These are phyloP conservation scores for Fusarium pseudocircinatum DNA, from an alignment of 2,329 filamentous ascomycete genomes.

Conservation along the genomic window DNA sequence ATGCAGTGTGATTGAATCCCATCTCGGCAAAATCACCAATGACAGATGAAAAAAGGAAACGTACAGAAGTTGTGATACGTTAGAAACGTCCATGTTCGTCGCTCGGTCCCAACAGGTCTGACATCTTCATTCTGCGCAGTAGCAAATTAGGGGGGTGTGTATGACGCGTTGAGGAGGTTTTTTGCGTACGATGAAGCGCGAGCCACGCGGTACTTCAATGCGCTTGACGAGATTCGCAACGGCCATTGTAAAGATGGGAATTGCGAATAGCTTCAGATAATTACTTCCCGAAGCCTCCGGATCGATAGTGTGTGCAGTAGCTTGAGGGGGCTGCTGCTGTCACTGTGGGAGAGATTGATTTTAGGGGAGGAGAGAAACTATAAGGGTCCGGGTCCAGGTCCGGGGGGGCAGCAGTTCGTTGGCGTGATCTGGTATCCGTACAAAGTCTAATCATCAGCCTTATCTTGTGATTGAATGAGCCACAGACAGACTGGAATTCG, in stretches of 20 bases:
- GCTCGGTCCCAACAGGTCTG: slow-evolving; percentile 55
- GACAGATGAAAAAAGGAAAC: not conserved
- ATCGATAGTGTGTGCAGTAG: slow-evolving; percentile 13
- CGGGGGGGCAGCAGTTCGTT: not conserved
- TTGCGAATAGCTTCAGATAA: slow-evolving; percentile 14
- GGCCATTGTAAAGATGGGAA: slow-evolving; percentile 27
- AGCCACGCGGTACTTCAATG: slow-evolving; percentile 45
- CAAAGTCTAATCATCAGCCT: slow-evolving; percentile 1
- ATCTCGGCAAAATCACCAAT: not conserved
- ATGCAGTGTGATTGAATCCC: not conserved
- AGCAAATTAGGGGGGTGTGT: not conserved
- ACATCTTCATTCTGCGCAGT: slow-evolving; percentile 58
- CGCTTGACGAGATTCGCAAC: slow-evolving; percentile 39
- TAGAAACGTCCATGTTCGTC: slow-evolving; percentile 55
- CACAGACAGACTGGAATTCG: not conserved
- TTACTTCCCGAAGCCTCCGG: not conserved
- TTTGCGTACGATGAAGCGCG: slow-evolving; percentile 46
- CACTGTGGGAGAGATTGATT: not conserved
- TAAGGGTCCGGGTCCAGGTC: not conserved
- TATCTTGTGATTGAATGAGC: not conserved
- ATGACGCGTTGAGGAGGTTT: not conserved
- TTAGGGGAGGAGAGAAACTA: not conserved
- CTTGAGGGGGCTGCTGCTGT: not conserved
- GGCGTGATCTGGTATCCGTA: not conserved
- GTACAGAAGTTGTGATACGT: slow-evolving; percentile 58